Evolutionary conservation across 1,284 basidiomycete species (phyloP).

Genomic region (Apiotrichum gamsii): DNA sequence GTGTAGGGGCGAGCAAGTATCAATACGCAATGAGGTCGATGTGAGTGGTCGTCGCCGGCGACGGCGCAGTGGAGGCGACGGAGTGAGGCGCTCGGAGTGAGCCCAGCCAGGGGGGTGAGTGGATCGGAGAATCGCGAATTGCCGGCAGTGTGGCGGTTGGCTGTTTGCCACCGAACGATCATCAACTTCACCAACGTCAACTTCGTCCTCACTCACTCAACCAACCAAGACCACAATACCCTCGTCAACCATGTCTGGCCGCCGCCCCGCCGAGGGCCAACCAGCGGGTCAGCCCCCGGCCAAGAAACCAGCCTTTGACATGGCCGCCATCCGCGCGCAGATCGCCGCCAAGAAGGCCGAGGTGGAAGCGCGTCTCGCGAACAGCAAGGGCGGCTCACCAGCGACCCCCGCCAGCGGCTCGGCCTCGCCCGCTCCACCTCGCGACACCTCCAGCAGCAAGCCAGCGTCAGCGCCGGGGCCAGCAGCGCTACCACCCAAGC

Average conservation of each 20-base stretch:
- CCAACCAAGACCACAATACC: not conserved
- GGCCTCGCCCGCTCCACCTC: slow-evolving; percentile 18
- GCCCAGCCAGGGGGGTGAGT: too few species aligned
- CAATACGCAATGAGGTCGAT: slow-evolving; percentile 1
- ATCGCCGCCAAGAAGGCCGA: slow-evolving; percentile 75
- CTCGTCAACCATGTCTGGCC: slow-evolving; percentile 4
- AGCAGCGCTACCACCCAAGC: slow-evolving; percentile 43
- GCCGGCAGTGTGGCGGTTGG: not conserved
- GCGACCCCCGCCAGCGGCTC: slow-evolving; percentile 31
- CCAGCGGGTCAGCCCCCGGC: slow-evolving; percentile 19
- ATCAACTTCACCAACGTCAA: not conserved
- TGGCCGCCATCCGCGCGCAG: slow-evolving; percentile 55
- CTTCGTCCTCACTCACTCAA: not conserved
- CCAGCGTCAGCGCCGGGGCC: slow-evolving; percentile 29
- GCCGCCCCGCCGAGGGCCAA: slow-evolving; percentile 11
- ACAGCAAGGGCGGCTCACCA: slow-evolving; percentile 44
- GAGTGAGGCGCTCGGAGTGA: not conserved
- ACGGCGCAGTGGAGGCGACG: not conserved
- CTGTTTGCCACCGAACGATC: slow-evolving; percentile 2
- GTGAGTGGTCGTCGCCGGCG: slow-evolving; percentile 3
- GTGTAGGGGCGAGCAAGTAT: not conserved
- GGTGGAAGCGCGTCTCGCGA: slow-evolving; percentile 56
- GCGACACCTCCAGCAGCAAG: not conserved
- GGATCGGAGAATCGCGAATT: not conserved
- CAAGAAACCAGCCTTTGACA: slow-evolving; percentile 18